Conservation (phyloP, 2,329 filamentous ascomycete genomes). For the Anthostomella pinea region DNA sequence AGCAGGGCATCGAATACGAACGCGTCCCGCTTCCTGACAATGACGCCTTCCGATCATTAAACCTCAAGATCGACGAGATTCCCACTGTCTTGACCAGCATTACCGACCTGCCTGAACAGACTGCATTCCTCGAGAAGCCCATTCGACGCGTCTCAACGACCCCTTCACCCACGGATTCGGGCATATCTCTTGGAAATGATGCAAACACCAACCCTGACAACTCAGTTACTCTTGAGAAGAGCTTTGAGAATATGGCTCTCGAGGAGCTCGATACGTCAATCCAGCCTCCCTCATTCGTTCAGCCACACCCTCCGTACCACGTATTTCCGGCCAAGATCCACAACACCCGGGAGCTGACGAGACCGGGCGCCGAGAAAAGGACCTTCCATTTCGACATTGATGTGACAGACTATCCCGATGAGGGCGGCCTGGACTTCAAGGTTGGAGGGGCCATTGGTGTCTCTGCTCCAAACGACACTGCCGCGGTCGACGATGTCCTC, state of each 20-base stretch:
- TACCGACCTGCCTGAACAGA: conserved; percentile 71
- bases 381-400: conserved; percentile 98
- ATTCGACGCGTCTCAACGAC: conserved; percentile 41
- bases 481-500: conserved; percentile 78
- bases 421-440: conserved; percentile 85
- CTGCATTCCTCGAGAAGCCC: conserved; percentile 62
- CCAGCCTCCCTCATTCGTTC: conserved; percentile 84
- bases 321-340: conserved; percentile 89
- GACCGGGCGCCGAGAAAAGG: conserved; percentile 85
- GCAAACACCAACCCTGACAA: conserved; percentile 38
- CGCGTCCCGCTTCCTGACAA: conserved; percentile 67
- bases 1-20: conserved; percentile 50
- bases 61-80: conserved; percentile 72
- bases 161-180: conserved; percentile 48
- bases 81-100: conserved; percentile 71
- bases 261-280: conserved; percentile 54
- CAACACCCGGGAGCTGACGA: conserved; percentile 81
- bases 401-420: conserved; percentile 87
- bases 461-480: conserved; percentile 78
- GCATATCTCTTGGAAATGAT: conserved; percentile 41
- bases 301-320: conserved; percentile 89
- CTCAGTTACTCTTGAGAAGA: conserved; percentile 17
- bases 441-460: conserved; percentile 95
- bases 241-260: conserved; percentile 31
- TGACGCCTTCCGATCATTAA: conserved; percentile 75